phyloP scores from a whole-genome alignment of 495 filamentous ascomycete genomes.

The Zalerion maritima region DNA sequence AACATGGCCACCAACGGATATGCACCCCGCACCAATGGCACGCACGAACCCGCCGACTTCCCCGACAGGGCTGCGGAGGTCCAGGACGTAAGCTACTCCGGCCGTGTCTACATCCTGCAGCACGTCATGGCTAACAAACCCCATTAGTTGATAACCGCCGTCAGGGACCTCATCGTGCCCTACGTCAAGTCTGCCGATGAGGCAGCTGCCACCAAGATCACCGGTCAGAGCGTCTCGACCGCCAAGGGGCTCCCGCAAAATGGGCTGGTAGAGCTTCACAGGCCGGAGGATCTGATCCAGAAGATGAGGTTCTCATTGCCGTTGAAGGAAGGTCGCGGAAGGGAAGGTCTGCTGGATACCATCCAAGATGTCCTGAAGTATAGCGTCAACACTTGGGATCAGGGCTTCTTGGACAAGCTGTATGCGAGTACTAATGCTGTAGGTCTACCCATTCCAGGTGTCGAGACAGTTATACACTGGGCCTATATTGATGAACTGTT shows the following conservation, averaged over 20 bases:
- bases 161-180: conserved; percentile 60
- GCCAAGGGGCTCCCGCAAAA: conserved; percentile 33
- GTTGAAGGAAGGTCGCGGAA: conserved; percentile 42
- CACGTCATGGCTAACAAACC: no score
- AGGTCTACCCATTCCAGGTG: conserved; percentile 6
- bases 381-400: conserved; percentile 92
- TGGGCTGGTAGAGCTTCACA: conserved; percentile 52
- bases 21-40: no score
- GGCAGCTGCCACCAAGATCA: conserved; percentile 33
- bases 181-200: conserved; percentile 67
- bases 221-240: conserved; percentile 38
- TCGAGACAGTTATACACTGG: not conserved
- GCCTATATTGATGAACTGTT: conserved; percentile 1
- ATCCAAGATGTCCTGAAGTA: conserved; percentile 57
- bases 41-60: no score
- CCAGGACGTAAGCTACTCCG: no score
- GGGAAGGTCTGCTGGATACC: conserved; percentile 52
- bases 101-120: no score
- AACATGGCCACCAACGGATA: no score
- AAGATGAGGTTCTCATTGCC: conserved; percentile 55
- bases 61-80: no score
- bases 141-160: conserved; percentile 61
- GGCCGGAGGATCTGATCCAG: conserved; percentile 51
- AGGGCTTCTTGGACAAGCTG: conserved; percentile 86
- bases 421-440: conserved; percentile 77